Evolutionary conservation across 1,284 basidiomycete genomes (phyloP).

Genomic region (Fomitopsis pinicola): DNA sequence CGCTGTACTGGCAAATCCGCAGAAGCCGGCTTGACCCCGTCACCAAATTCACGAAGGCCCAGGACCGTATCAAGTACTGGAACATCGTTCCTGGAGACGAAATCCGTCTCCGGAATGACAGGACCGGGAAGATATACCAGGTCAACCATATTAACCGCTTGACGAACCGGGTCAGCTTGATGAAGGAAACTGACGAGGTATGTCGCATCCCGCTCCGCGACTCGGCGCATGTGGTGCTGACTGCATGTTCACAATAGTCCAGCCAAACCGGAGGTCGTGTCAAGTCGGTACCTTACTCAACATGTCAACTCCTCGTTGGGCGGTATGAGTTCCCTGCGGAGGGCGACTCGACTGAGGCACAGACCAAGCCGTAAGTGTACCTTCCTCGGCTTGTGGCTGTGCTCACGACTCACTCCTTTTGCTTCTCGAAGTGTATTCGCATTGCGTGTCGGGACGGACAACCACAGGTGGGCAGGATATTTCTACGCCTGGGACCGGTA

Average conservation of each 20-base stretch:
- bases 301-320: slow-evolving; percentile 72
- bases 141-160: slow-evolving; percentile 69
- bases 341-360: slow-evolving; percentile 37
- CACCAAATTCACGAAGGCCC: slow-evolving; percentile 51
- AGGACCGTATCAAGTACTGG: slow-evolving; percentile 78
- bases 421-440: slow-evolving; percentile 62
- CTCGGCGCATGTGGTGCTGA: neutral
- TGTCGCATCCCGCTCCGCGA: slow-evolving; percentile 16
- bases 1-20: slow-evolving; percentile 34
- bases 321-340: slow-evolving; percentile 53
- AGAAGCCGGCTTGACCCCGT: slow-evolving; percentile 27
- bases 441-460: slow-evolving; percentile 55
- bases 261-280: slow-evolving; percentile 1
- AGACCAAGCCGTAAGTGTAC: slow-evolving; percentile 40
- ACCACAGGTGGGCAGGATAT: slow-evolving; percentile 52
- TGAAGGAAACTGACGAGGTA: slow-evolving; percentile 43
- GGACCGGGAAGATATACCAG: slow-evolving; percentile 53
- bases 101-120: slow-evolving; percentile 65
- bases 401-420: neutral
- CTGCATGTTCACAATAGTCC: neutral
- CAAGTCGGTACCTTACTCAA: slow-evolving; percentile 69
- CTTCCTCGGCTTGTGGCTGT: neutral
- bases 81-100: slow-evolving; percentile 83
- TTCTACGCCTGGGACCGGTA: slow-evolving; percentile 64
- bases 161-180: slow-evolving; percentile 68